Evolutionary conservation across 2,329 filamentous ascomycete species (phyloP), one percentile per base, ranked within the genome.

Genomic region (Scytalidium lignicola): DNA sequence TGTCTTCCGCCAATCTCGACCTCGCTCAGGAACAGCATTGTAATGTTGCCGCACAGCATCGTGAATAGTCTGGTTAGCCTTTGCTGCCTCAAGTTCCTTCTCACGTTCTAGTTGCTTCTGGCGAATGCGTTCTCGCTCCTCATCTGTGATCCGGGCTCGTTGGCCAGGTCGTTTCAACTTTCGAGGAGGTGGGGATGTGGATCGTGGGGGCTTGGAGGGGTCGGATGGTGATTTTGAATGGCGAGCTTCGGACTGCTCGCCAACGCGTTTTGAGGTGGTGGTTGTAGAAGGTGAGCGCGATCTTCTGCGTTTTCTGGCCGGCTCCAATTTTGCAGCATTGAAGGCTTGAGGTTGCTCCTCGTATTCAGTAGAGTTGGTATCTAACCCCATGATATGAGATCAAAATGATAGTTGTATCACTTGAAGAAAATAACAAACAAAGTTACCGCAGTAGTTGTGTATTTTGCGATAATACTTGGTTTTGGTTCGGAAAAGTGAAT

Each of bases 1-100:
- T 6, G 90, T 95, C 65, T 87, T 90, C 44, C 93, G 83, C 92
- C 93, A 99, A 62, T 96, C 90, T 47, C 92, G 83, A 12, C 93
- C 93, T 23, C 91, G 82, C 72, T 99, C 88, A 0, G 92, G 92
- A 0, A 97, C 92, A 32, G 88, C 85, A 69, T 99, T 99, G 76
- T 99, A 99, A 69, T 96, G 92, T 57, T 95, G 85, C 45, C 85
- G 82, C 44, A 97, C 93, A 7, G 95, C 85, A 62, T 97, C 90
- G 59, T 91, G 83, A 40, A 89, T 83, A 41, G 83, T 84, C 44
- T 83, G 72, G 17, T 58, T 54, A 13, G 53, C 55, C 23, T 55
- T 48, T 9, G 50, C 51, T 17, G 53, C 56, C 41, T 70, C 68
- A 41, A 72, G 68, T 45, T 69, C 68, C 53, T 77, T 76, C 51